These are phyloP conservation scores for Chaetomidium leptoderma DNA, from an alignment of 495 filamentous ascomycete species.

Conservation along the genomic window DNA sequence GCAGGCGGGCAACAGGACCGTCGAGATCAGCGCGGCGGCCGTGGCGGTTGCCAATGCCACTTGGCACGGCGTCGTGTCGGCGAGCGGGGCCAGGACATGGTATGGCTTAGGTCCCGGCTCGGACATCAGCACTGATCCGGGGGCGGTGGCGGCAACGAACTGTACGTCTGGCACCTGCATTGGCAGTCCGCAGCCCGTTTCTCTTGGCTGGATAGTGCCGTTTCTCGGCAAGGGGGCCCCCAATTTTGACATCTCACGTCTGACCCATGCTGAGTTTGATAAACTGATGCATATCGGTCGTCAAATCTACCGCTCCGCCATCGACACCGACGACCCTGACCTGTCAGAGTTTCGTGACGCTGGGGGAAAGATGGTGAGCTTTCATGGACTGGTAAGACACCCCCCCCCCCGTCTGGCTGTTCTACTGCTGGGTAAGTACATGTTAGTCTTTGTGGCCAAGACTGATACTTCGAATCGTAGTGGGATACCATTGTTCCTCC, in stretches of 20 bases:
- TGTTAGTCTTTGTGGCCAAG: neutral
- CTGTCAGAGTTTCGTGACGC: constrained; percentile 35
- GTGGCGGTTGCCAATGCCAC: constrained; percentile 29
- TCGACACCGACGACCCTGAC: constrained; percentile 33
- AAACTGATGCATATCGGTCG: constrained; percentile 27
- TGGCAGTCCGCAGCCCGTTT: constrained; percentile 2
- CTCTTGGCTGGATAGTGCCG: constrained; percentile 17
- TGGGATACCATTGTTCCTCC: constrained; percentile 24
- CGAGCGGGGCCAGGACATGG: constrained; percentile 25
- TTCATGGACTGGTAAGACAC: constrained; percentile 44
- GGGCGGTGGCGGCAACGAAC: constrained; percentile 22
- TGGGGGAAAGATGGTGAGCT: constrained; percentile 46
- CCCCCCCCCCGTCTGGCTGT: too few relatives aligned
- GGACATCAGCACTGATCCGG: constrained; percentile 6
- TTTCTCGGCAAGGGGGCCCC: constrained; percentile 27
- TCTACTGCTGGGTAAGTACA: too few relatives aligned
- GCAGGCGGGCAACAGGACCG: constrained; percentile 4
- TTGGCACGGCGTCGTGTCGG: constrained; percentile 22
- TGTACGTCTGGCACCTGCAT: constrained; percentile 20
- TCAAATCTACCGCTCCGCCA: constrained; percentile 23
- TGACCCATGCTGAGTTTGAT: constrained; percentile 26
- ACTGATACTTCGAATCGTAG: constrained; percentile 7
- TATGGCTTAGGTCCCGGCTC: constrained; percentile 13
- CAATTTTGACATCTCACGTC: constrained; percentile 10
- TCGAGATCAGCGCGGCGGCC: constrained; percentile 20